Evolutionary conservation across 1,284 basidiomycete genomes (phyloP), one percentile per base, ranked within the genome.

Genomic region (Tilletia indica): DNA sequence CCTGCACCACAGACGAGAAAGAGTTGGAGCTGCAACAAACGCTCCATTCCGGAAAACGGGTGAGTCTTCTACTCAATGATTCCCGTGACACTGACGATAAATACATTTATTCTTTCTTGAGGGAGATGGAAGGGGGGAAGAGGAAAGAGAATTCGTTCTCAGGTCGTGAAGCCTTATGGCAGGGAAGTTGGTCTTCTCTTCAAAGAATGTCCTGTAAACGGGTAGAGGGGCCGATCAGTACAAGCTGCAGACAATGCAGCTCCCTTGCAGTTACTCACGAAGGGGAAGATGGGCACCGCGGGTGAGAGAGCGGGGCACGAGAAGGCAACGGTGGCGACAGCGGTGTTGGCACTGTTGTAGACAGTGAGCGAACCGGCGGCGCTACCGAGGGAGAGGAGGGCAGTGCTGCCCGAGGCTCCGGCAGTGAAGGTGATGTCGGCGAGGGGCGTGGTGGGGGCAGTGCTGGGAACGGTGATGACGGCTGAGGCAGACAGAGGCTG

Each of bases 251-350:
- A 31, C 25, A 31, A 31, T 31, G 25, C 1, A 31, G 25, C 25
- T 31, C 25, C 0, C 25, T 31, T 31, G 25, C 2, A 0, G 2
- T 31, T 31, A 31, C 25, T 31, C 25, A 31, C 61, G 61, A 36
- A 64, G n/a, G 61, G 61, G 61, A 64, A 64, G 61, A 64, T 64
- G 34, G 61, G 61, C 36, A 64, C 61, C 31, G 31, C 36, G 61
- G 61, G 61, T 39, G 61, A 36, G 61, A 64, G 61, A 64, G 61
- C 61, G 36, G 61, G 61, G 61, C 61, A 64, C 34, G 61, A 64
- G 61, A 64, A 64, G 61, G 61, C 38, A 19, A 64, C 61, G 12
- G 61, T 38, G 61, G 36, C 61, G 5, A 64, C 36, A 19, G 19
- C 19, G 61, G 34, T 64, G 42, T 45, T 45, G 61, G 61, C 31